Evolutionary conservation across 441 rosid species (phyloP).

Genomic region (Macaranga tanarius): DNA sequence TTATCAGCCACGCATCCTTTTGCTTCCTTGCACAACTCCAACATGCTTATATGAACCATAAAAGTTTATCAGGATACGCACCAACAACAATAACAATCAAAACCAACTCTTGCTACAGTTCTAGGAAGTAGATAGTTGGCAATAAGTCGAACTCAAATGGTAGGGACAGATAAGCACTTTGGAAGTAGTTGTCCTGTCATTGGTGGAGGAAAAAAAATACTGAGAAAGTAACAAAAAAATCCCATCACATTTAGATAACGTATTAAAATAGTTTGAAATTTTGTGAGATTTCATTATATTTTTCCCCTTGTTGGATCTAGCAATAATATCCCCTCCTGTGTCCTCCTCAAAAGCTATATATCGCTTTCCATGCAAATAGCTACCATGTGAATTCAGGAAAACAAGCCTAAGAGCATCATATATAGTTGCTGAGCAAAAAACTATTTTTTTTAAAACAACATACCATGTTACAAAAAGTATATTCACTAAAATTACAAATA

Average conservation of each 20-base stretch:
- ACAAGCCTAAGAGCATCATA: not conserved
- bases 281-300: not conserved
- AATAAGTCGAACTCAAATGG: conserved; percentile 9
- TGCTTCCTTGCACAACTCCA: not conserved
- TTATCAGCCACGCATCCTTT: not conserved
- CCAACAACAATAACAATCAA: not conserved
- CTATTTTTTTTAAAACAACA: not conserved
- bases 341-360: not conserved
- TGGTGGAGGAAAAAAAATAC: not conserved
- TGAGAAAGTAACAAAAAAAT: not conserved
- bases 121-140: not conserved
- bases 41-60: not conserved
- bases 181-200: conserved; percentile 1
- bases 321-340: not conserved
- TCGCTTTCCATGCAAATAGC: not conserved
- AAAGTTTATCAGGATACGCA: not conserved
- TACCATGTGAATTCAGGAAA: not conserved
- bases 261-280: not conserved
- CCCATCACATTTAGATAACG: not conserved
- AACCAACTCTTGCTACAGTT: not conserved
- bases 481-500: not conserved
- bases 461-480: no score
- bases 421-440: not conserved
- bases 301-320: not conserved
- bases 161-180: conserved; percentile 5